Evolutionary conservation across 352 stramenopile genomes (phyloP).

Genomic region (Globisporangium echinulatum): DNA sequence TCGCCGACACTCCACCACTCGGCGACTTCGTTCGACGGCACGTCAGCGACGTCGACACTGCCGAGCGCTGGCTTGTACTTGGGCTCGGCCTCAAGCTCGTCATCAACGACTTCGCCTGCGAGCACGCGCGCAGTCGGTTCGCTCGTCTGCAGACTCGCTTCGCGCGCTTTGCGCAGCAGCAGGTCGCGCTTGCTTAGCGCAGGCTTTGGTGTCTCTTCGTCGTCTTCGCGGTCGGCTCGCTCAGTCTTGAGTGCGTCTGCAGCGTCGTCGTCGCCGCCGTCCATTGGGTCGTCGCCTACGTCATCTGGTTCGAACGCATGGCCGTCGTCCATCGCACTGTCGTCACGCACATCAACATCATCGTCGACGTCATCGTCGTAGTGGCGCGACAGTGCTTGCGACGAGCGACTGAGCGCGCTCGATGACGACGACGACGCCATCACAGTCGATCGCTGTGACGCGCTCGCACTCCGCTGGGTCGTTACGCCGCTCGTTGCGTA

Average conservation of each 20-base stretch:
- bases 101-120: conserved; percentile 20
- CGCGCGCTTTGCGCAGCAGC: conserved; percentile 61
- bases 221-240: not conserved
- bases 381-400: not conserved
- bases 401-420: not conserved
- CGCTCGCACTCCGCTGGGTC: conserved; percentile 13
- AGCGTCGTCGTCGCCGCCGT: conserved; percentile 2
- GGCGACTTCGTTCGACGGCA: conserved; percentile 82
- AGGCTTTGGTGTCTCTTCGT: conserved; percentile 17
- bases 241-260: conserved; percentile 10
- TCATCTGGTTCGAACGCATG: conserved; percentile 9
- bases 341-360: conserved; percentile 22
- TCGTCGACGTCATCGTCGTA: not conserved
- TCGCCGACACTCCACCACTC: conserved; percentile 73
- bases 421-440: conserved; percentile 1
- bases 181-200: conserved; percentile 69
- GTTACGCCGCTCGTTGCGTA: conserved; percentile 40
- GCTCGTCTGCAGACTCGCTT: conserved; percentile 49
- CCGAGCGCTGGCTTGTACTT: conserved; percentile 1
- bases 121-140: conserved; percentile 53
- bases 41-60: conserved; percentile 20
- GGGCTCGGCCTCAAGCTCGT: conserved; percentile 15
- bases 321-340: conserved; percentile 12
- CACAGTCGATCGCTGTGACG: conserved; percentile 7
- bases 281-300: conserved; percentile 7